Percentiles rank a stretch among this genome's conserved stretches.
phyloP scores from a whole-genome alignment of 2,329 filamentous ascomycete species.

The Diaporthe aspalathi region DNA sequence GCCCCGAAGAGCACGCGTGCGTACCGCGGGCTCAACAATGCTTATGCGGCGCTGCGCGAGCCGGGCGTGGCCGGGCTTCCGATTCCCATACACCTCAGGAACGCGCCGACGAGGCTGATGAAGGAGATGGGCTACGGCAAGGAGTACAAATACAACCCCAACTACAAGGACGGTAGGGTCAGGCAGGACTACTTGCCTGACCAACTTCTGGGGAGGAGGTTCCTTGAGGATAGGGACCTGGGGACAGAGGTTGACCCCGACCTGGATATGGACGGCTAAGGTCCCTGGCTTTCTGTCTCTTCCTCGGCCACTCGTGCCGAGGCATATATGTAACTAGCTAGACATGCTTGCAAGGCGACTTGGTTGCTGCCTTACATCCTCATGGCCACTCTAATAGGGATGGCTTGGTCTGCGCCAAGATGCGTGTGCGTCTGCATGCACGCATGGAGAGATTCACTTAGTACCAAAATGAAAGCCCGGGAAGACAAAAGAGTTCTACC shows the following conservation, averaged over 20 bases:
- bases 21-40: constrained; percentile 85
- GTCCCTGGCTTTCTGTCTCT: not conserved
- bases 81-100: constrained; percentile 87
- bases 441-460: no score
- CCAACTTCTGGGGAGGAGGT: constrained; percentile 74
- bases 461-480: not conserved
- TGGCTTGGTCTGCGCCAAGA: no score
- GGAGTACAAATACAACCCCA: constrained; percentile 97
- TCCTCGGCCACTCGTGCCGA: not conserved
- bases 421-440: no score
- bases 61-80: constrained; percentile 85
- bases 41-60: constrained; percentile 81
- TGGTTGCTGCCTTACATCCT: not conserved
- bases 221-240: constrained; percentile 84
- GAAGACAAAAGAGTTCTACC: not conserved
- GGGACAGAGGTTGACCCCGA: constrained; percentile 83
- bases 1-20: constrained; percentile 89
- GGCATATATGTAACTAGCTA: not conserved
- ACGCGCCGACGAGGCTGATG: constrained; percentile 93
- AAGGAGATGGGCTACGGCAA: constrained; percentile 90
- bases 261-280: constrained; percentile 54
- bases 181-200: constrained; percentile 92
- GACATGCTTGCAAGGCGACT: not conserved
- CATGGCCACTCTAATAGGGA: not conserved
- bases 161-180: constrained; percentile 85